Conservation (phyloP, 2,329 filamentous ascomycete genomes). For the Teratosphaeria destructans region DNA sequence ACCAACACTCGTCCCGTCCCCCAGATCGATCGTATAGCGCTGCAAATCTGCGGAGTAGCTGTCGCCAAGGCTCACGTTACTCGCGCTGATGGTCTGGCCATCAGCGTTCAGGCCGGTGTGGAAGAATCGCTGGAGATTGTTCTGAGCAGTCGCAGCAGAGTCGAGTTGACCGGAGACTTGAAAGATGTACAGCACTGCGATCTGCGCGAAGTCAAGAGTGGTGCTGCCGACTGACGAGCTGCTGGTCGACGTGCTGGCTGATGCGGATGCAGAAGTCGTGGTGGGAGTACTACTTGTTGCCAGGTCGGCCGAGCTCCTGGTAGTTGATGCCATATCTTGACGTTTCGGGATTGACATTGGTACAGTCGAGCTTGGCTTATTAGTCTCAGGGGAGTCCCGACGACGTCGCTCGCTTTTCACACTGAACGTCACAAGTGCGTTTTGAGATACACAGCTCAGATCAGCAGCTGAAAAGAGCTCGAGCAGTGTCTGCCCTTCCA, state of each 20-base stretch:
- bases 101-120: constrained; percentile 7
- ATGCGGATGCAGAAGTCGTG: constrained; percentile 6
- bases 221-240: constrained; percentile 11
- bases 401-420: background rate
- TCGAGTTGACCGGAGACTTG: constrained; percentile 31
- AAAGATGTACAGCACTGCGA: constrained; percentile 36
- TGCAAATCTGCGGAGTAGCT: constrained; percentile 17
- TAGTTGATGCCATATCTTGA: constrained; percentile 10
- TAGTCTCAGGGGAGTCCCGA: background rate
- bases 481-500: constrained; percentile 60
- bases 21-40: constrained; percentile 7
- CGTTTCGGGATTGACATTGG: background rate
- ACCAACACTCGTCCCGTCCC: constrained; percentile 20
- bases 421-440: constrained; percentile 77
- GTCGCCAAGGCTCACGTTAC: constrained; percentile 20
- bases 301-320: constrained; percentile 25
- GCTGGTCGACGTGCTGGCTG: constrained; percentile 10
- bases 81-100: constrained; percentile 10
- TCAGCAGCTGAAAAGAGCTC: constrained; percentile 65
- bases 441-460: constrained; percentile 74
- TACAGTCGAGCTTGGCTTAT: background rate
- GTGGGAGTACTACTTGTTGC: constrained; percentile 16
- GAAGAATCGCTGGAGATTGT: constrained; percentile 29
- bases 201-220: constrained; percentile 34
- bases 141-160: constrained; percentile 33